Conservation (phyloP, 305 asterid genomes). For the Fraxinus sp. region DNA sequence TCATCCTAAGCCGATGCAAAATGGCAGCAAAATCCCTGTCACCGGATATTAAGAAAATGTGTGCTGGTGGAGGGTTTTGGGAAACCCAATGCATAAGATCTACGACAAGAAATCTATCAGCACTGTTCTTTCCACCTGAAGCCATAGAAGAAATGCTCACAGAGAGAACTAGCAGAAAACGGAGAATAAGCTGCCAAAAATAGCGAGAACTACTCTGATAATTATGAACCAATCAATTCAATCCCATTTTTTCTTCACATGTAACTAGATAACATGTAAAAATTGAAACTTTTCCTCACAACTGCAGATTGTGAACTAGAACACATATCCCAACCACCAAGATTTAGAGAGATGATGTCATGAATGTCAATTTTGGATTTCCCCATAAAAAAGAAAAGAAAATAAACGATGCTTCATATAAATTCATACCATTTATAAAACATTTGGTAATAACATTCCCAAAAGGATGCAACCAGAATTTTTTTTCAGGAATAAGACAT, state of each 20-base stretch:
- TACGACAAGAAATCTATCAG: constrained; percentile 85
- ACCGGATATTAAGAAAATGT: constrained; percentile 79
- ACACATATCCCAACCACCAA: not conserved
- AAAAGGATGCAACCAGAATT: not conserved
- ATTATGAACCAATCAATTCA: not conserved
- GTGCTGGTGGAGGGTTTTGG: constrained; percentile 97
- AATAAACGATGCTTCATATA: not conserved
- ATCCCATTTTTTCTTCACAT: not conserved
- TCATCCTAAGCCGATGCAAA: constrained; percentile 82
- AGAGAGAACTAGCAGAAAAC: not conserved
- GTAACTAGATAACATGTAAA: not conserved
- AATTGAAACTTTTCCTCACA: not conserved
- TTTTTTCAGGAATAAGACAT: not conserved
- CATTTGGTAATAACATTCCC: not conserved
- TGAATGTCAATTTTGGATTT: not conserved
- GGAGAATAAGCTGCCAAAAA: not conserved
- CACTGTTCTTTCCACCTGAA: constrained; percentile 91
- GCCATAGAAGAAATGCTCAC: not conserved
- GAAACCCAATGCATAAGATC: constrained; percentile 95
- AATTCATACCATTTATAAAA: not conserved
- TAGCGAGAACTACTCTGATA: not conserved
- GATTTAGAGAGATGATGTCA: not conserved
- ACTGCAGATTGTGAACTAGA: not conserved
- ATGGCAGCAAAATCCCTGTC: constrained; percentile 83
- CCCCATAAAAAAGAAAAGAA: not conserved